Conservation (phyloP, 2,329 filamentous ascomycete genomes). For the Knufia fluminis region DNA sequence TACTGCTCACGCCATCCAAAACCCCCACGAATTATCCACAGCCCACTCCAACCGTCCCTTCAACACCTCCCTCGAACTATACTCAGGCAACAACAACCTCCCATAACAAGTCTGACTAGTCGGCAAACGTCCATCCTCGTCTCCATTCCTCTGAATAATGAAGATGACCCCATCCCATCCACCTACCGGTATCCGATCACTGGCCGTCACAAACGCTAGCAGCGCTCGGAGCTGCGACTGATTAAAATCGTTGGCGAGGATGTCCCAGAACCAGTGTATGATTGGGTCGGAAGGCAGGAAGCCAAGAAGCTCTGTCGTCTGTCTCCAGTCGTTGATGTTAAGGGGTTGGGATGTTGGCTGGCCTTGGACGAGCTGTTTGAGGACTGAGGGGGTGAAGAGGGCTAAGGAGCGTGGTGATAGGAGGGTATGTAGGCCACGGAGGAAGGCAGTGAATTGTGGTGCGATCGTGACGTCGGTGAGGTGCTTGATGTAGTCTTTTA, state of each 20-base stretch:
- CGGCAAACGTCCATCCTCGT: conserved; percentile 57
- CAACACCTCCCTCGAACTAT: conserved; percentile 60
- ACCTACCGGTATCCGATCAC: conserved; percentile 78
- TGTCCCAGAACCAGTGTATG: conserved; percentile 73
- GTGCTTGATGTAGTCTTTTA: conserved; percentile 76
- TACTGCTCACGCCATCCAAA: conserved; percentile 60
- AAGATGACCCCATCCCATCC: conserved; percentile 77
- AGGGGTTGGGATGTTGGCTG: conserved; percentile 56
- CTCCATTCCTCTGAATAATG: conserved; percentile 67
- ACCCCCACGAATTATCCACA: conserved; percentile 78
- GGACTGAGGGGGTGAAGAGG: conserved; percentile 54
- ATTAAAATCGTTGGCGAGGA: conserved; percentile 49
- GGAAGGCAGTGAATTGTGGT: conserved; percentile 72
- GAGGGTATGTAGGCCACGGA: conserved; percentile 68
- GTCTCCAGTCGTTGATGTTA: conserved; percentile 62
- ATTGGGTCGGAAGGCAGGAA: conserved; percentile 62
- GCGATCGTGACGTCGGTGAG: conserved; percentile 68
- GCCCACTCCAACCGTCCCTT: conserved; percentile 71
- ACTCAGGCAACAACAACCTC: conserved; percentile 75
- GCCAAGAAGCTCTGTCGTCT: conserved; percentile 64
- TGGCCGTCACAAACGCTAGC: conserved; percentile 91
- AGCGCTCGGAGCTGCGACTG: conserved; percentile 63
- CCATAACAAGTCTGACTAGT: conserved; percentile 92
- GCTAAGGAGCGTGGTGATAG: conserved; percentile 60
- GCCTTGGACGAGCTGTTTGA: conserved; percentile 77